Evolutionary conservation across 1,284 basidiomycete genomes (phyloP).

Genomic region (Salmacisia buchloeana): DNA sequence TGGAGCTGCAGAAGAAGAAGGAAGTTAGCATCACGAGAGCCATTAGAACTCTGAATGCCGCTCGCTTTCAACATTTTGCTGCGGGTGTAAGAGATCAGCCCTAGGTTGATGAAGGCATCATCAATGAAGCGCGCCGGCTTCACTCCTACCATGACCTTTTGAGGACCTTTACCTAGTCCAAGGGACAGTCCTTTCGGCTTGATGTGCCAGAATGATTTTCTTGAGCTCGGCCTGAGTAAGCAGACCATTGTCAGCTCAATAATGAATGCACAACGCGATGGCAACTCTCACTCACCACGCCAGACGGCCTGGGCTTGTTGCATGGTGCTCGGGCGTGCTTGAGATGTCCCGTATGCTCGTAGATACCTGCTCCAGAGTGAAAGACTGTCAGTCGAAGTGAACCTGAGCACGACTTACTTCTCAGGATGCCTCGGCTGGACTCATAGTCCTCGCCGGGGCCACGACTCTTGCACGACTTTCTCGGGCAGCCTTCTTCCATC

Average conservation of each 20-base stretch:
- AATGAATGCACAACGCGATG: neutral
- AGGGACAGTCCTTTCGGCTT: neutral
- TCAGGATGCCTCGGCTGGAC: too few species aligned
- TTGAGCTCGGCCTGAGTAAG: neutral
- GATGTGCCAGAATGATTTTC: neutral
- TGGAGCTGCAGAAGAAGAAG: neutral
- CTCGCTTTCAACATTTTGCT: neutral
- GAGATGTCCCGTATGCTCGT: neutral
- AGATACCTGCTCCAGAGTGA: neutral
- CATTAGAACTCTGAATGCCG: neutral
- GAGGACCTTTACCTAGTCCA: neutral
- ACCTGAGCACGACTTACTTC: neutral
- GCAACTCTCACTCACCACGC: neutral
- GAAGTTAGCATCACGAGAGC: constrained; percentile 8
- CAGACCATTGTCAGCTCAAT: neutral
- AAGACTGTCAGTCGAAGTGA: neutral
- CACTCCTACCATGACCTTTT: neutral
- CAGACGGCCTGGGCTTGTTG: neutral
- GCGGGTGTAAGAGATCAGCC: neutral
- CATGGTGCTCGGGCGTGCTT: neutral
- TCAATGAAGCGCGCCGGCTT: neutral
- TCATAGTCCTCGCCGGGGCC: too few species aligned
- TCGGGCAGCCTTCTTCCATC: neutral
- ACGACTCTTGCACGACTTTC: neutral
- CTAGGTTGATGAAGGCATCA: constrained; percentile 3